phyloP scores from a whole-genome alignment of 1,284 basidiomycete species.

The Golubevia pallescens region DNA sequence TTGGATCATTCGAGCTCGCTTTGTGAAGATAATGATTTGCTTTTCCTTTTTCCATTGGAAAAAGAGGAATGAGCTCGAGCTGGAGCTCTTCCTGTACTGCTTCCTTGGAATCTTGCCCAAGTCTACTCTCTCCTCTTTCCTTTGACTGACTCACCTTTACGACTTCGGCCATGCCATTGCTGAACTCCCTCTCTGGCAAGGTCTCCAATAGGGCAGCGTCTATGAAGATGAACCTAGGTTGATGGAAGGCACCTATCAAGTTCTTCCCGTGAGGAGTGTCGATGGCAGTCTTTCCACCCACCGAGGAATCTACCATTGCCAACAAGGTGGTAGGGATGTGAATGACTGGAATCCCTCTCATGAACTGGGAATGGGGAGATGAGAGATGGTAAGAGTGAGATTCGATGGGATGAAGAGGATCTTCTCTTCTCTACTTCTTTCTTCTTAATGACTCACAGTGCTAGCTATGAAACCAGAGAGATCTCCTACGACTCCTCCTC shows the following conservation, averaged over 20 bases:
- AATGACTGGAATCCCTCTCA: constrained; percentile 87
- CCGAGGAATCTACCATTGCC: constrained; percentile 97
- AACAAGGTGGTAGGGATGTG: constrained; percentile 96
- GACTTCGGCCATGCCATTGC: constrained; percentile 98
- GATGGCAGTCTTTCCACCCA: constrained; percentile 97
- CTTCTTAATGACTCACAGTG: not conserved
- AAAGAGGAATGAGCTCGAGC: no score
- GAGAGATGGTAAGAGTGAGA: not conserved
- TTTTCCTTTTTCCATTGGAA: no score
- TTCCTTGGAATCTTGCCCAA: no score
- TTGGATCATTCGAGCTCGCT: no score
- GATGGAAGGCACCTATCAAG: constrained; percentile 97
- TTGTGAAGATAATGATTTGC: no score
- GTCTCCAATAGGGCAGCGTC: constrained; percentile 95
- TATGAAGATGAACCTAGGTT: constrained; percentile 96
- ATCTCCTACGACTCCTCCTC: no score
- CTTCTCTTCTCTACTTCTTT: not conserved
- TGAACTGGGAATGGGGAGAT: constrained; percentile 57
- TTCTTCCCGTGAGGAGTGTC: constrained; percentile 98
- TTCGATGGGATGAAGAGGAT: not conserved
- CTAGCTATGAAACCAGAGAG: no score
- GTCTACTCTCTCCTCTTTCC: no score
- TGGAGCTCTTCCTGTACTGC: no score
- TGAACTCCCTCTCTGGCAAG: constrained; percentile 88
- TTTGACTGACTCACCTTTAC: constrained; percentile 77